Evolutionary conservation across 2,329 filamentous ascomycete genomes (phyloP).

Genomic region (Fusarium vanettenii): DNA sequence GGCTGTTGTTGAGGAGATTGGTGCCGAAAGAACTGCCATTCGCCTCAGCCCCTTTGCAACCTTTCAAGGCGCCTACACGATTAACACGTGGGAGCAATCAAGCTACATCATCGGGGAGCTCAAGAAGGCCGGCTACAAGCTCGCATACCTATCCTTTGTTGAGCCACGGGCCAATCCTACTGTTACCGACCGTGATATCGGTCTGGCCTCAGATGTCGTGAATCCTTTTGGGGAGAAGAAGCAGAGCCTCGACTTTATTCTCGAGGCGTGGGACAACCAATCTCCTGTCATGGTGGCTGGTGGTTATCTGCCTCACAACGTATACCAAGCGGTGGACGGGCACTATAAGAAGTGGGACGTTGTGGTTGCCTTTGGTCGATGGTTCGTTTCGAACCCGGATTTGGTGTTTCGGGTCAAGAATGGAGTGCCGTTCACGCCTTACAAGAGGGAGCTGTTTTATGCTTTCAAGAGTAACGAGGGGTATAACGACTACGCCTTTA

Average conservation of each 20-base stretch:
- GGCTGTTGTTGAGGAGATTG: slow-evolving; percentile 55
- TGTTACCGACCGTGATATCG: slow-evolving; percentile 42
- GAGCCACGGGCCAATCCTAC: slow-evolving; percentile 52
- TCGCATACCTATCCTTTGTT: slow-evolving; percentile 52
- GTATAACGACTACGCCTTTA: slow-evolving; percentile 48
- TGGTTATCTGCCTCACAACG: slow-evolving; percentile 42
- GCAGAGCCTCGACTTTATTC: slow-evolving; percentile 50
- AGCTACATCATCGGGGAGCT: slow-evolving; percentile 42
- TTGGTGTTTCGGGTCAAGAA: slow-evolving; percentile 53
- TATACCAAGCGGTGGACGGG: slow-evolving; percentile 37
- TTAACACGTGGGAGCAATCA: slow-evolving; percentile 46
- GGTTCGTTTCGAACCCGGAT: slow-evolving; percentile 51
- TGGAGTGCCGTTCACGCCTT: slow-evolving; percentile 50
- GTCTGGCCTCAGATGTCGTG: not conserved
- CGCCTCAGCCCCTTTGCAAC: slow-evolving; percentile 65
- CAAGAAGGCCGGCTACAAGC: slow-evolving; percentile 41
- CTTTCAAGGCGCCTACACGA: slow-evolving; percentile 43
- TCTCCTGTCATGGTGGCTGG: slow-evolving; percentile 50
- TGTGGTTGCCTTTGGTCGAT: slow-evolving; percentile 47
- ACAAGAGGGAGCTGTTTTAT: slow-evolving; percentile 56
- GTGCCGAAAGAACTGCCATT: slow-evolving; percentile 63
- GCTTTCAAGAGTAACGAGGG: slow-evolving; percentile 33
- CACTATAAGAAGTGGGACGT: slow-evolving; percentile 44
- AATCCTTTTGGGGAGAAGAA: slow-evolving; percentile 29
- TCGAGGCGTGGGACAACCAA: slow-evolving; percentile 48